Base-by-base conservation (phyloP, 2,329 filamentous ascomycete species). In the Capronia epimyces region DNA sequence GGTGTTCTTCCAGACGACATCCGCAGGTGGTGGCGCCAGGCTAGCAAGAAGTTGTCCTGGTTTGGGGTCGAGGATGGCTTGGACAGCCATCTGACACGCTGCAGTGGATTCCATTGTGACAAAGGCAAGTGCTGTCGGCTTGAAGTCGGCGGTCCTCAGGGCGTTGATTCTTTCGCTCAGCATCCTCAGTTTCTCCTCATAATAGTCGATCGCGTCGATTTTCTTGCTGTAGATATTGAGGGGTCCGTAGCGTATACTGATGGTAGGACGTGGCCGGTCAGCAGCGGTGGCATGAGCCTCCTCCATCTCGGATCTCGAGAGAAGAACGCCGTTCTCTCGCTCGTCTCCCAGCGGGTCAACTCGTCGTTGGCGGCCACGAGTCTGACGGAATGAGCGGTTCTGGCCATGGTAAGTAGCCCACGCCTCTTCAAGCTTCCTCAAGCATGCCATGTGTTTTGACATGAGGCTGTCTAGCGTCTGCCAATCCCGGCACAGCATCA, bases 71-170 rank as follows among this genome's bases (percentile, higher is more conserved):
- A 98, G 82, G 9, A 95, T 84, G 3, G 93, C 90, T 69, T 98
- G 93, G 37, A 95, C 88, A 20, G 90, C 88, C 89, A 97, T 95
- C 71, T 98, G 93, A 57, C 80, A 82, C 16, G 90, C 85, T 12
- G 90, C 87, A 43, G 95, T 93, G 2, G 89, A 93, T 71, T 96
- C 88, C 89, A 98, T 94, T 0, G 93, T 97, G 32, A 98, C 87
- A 67, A 98, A 96, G 1, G 94, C 94, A 53, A 94, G 78, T 43
- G 91, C 85, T 1, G 84, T 90, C 0, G 93, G 77, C 4, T 78
- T 72, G 62, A 89, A 97, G 2, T 86, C 78, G 66, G 87, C 87
- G 62, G 82, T 81, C 22, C 93, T 81, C 9, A 89, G 81, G 6
- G 70, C 69, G 6, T 71, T 68, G 44, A 98, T 88, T 58, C 83